Percentiles rank a stretch among this genome's conserved stretches.
These are phyloP conservation scores for Calocera cornea DNA, from an alignment of 768 basidiomycete genomes.

Conservation along the genomic window DNA sequence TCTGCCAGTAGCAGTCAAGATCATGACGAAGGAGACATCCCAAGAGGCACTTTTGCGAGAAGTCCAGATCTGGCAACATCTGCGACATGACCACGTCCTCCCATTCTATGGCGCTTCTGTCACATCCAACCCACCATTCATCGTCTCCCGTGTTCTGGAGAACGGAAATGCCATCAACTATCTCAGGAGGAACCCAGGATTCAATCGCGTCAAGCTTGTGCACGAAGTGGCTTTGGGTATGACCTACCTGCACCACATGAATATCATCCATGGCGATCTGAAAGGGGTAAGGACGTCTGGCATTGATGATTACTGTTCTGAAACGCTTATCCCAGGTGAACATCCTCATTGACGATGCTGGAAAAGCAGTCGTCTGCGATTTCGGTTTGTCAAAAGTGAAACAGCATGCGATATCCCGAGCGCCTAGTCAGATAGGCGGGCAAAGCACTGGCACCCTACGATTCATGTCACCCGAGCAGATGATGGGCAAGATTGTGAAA, in stretches of 20 bases:
- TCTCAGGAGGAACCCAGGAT: neutral
- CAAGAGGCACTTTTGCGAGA: neutral
- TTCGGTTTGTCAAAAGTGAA: neutral
- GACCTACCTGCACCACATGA: conserved; percentile 1
- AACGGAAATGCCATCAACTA: neutral
- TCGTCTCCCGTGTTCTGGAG: neutral
- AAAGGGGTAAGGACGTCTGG: neutral
- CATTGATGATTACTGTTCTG: neutral
- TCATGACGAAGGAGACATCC: neutral
- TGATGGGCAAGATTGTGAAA: neutral
- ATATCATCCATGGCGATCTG: conserved; percentile 1
- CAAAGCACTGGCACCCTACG: neutral
- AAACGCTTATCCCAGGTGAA: neutral
- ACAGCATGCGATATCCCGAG: neutral
- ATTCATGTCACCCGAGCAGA: neutral
- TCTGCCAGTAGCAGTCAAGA: neutral
- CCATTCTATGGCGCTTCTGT: neutral
- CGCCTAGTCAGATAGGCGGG: neutral
- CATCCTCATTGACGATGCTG: neutral
- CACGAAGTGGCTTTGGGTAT: neutral
- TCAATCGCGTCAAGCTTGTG: neutral
- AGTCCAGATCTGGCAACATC: conserved; percentile 1
- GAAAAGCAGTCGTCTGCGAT: neutral
- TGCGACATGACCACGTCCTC: neutral
- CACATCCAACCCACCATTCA: neutral